These are phyloP conservation scores for Saprolegnia parasitica DNA, from an alignment of 352 stramenopile species.

Conservation along the genomic window DNA sequence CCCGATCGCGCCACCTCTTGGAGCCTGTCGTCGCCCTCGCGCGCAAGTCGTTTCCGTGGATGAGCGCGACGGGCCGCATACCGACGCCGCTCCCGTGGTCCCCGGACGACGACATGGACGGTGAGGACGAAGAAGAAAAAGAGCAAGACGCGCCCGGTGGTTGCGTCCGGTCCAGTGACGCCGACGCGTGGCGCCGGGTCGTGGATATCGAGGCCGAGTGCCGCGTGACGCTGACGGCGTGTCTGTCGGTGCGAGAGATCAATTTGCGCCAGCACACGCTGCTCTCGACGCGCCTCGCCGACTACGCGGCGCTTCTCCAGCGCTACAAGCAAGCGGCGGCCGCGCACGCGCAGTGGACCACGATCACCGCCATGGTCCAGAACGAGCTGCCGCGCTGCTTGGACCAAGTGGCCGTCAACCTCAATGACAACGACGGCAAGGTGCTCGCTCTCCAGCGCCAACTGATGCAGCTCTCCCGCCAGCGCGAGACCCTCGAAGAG, in stretches of 20 bases:
- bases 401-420: conserved; percentile 49
- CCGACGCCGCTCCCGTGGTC: no score
- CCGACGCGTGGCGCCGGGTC: no score
- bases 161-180: no score
- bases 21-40: neutral
- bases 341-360: neutral
- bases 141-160: no score
- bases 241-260: neutral
- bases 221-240: no score
- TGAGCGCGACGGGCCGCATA: neutral
- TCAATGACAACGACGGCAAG: conserved; percentile 58
- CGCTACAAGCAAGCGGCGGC: neutral
- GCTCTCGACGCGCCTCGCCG: neutral
- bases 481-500: conserved; percentile 50
- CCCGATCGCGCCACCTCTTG: neutral
- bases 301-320: neutral
- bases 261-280: neutral
- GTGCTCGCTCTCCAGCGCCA: conserved; percentile 54
- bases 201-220: no score
- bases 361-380: conserved; percentile 42
- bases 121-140: no score
- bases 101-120: no score
- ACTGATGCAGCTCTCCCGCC: conserved; percentile 46
- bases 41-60: neutral
- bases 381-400: conserved; percentile 49